Evolutionary conservation across 192 early-diverging fungal genomes (phyloP).

Genomic region (Backusella westeae): DNA sequence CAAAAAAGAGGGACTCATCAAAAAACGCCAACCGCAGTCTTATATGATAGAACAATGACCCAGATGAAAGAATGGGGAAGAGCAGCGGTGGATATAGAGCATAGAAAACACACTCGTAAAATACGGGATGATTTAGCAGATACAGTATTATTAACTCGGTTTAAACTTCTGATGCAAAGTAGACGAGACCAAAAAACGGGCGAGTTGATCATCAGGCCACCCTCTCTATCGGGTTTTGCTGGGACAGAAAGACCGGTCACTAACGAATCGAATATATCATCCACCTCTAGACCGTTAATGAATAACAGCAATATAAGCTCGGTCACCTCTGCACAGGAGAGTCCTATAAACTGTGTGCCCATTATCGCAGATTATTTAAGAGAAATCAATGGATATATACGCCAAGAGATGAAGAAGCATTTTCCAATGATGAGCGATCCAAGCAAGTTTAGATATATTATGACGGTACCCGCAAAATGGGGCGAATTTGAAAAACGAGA

Average conservation of each 20-base stretch:
- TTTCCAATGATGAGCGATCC: conserved; percentile 32
- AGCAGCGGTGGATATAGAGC: background rate
- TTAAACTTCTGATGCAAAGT: background rate
- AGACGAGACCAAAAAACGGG: background rate
- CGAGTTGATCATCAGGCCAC: background rate
- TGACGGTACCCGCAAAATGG: conserved; percentile 53
- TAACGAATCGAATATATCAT: background rate
- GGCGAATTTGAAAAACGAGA: conserved; percentile 32
- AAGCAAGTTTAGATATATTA: conserved; percentile 41
- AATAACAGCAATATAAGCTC: background rate
- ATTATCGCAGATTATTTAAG: conserved; percentile 41
- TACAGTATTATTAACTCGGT: background rate
- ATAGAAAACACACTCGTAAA: background rate
- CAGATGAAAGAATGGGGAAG: background rate
- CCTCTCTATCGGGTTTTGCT: background rate
- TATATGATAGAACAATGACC: background rate
- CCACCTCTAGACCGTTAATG: background rate
- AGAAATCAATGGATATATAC: conserved; percentile 35
- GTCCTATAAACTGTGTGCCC: conserved; percentile 5
- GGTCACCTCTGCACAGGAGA: background rate
- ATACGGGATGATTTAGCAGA: background rate
- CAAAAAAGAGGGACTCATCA: background rate
- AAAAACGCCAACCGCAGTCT: background rate
- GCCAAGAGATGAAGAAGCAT: conserved; percentile 33
- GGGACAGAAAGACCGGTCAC: background rate